Base-by-base conservation (phyloP, 345 rosid species). In the Limnanthes douglasii region DNA sequence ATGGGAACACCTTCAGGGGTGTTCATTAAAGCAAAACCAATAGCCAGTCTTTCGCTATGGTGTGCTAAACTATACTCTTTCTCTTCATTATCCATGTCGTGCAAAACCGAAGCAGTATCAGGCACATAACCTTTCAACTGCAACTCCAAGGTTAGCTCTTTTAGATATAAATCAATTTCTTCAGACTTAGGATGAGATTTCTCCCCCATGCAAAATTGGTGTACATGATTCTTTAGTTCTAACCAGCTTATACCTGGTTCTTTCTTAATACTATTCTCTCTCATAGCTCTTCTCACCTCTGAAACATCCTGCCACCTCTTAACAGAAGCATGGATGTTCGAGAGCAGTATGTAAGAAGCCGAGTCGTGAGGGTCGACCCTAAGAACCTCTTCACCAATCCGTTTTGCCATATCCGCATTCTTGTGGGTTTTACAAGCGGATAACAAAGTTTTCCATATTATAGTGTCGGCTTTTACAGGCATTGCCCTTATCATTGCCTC, bases 231-330 rank as follows among this genome's bases (percentile, higher is more conserved):
- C 50, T 61, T 73, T 33, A 70, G 48, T 49, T 81, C 84, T 57
- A 81, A 17, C 88, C 94, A 76, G 62, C 94, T 81, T 48, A 76
- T 19, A n/a, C 94, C 78, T 0, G 80, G 69, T 43, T 73, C 88
- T 62, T 81, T 81, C 69, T 73, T 76, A 56, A 76, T 65, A 4
- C 56, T 53, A 66, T 47, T 66, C 26, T 64, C 78, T 48, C 78
- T 76, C 88, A 73, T 73, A 5, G 61, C 43, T 49, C 50, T 70
- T 32, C 94, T 65, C 21, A 73, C 68, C 44, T 57, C 64, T 0
- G 88, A 81, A 23, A 76, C 94, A 26, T 59, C 70, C 5, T 58
- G 24, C 94, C 86, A 81, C 31, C 70, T 50, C 64, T 65, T 61
- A 17, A 65, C 66, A 17, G 75, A 70, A 17, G 88, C 94, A 26